Evolutionary conservation across 2,329 filamentous ascomycete genomes (phyloP).

Genomic region (Colletotrichum acutatum): DNA sequence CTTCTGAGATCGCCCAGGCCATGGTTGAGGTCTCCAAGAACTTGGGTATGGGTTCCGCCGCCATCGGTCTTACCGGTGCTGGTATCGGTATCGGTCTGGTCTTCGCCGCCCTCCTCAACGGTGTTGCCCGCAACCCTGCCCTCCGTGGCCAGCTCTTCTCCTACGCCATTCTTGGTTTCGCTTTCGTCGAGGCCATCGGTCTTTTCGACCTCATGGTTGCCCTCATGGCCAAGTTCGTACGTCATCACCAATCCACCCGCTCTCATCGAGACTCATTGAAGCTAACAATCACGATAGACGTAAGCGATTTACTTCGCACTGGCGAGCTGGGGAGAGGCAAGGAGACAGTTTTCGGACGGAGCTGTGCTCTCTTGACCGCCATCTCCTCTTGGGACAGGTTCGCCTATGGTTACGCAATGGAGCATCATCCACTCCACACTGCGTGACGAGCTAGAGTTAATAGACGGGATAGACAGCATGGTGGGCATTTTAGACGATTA

Average conservation of each 20-base stretch:
- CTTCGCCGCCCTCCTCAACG: conserved; percentile 89
- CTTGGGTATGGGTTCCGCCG: conserved; percentile 88
- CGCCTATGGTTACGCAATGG: conserved; percentile 30
- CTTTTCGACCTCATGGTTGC: conserved; percentile 92
- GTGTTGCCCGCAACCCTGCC: conserved; percentile 93
- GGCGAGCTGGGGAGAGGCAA: conserved; percentile 32
- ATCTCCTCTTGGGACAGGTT: conserved; percentile 23
- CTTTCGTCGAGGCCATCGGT: conserved; percentile 93
- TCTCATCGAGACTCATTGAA: background rate
- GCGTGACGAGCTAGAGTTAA: conserved; percentile 28
- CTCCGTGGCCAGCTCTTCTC: conserved; percentile 96
- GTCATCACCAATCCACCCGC: conserved; percentile 45
- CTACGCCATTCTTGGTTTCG: conserved; percentile 95
- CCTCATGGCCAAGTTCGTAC: conserved; percentile 92
- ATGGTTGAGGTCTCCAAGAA: conserved; percentile 93
- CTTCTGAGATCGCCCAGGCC: conserved; percentile 87
- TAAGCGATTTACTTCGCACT: conserved; percentile 35
- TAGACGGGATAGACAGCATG: conserved; percentile 35
- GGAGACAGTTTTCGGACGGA: conserved; percentile 23
- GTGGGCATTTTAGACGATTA: conserved; percentile 32
- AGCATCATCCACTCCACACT: conserved; percentile 10
- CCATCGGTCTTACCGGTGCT: conserved; percentile 91
- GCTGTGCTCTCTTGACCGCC: background rate
- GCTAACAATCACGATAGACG: conserved; percentile 19
- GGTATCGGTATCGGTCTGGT: conserved; percentile 97